A percentile compares a stretch with the other conserved stretches of the same genome.
Evolutionary conservation across 169 alveolate genomes (phyloP).

Genomic region (Neospora caninum): DNA sequence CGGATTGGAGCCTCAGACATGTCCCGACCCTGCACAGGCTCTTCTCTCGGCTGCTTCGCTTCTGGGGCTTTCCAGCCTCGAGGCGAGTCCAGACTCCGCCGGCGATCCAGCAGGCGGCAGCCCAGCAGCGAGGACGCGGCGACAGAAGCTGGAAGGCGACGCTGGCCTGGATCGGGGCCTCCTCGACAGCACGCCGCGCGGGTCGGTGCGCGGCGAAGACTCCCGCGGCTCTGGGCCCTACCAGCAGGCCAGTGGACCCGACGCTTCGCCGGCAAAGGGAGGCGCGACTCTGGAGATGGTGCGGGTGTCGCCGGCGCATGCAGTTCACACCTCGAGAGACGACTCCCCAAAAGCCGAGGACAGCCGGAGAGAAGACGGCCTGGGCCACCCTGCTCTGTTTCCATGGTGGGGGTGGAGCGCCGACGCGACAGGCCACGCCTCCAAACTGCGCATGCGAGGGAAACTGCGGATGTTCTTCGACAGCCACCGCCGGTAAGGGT

Average conservation of each 20-base stretch:
- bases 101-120: no score
- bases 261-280: not conserved
- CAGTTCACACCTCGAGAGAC: no score
- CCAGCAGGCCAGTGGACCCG: not conserved
- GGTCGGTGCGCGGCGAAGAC: not conserved
- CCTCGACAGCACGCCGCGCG: not conserved
- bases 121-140: no score
- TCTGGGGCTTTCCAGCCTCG: no score
- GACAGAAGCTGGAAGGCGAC: no score
- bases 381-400: not conserved
- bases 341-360: not conserved
- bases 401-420: slow-evolving; percentile 25
- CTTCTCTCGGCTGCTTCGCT: no score
- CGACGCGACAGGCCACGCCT: not conserved
- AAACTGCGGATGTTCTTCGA: slow-evolving; percentile 15
- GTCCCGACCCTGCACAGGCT: no score
- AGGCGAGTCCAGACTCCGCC: no score
- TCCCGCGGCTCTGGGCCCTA: not conserved
- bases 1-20: no score
- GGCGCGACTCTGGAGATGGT: not conserved
- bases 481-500: not conserved
- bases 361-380: not conserved
- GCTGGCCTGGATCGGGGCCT: no score
- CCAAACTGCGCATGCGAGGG: not conserved
- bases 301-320: not conserved